Conservation (phyloP, 176 grass and related monocot species). For the Aegilops bicornis region DNA sequence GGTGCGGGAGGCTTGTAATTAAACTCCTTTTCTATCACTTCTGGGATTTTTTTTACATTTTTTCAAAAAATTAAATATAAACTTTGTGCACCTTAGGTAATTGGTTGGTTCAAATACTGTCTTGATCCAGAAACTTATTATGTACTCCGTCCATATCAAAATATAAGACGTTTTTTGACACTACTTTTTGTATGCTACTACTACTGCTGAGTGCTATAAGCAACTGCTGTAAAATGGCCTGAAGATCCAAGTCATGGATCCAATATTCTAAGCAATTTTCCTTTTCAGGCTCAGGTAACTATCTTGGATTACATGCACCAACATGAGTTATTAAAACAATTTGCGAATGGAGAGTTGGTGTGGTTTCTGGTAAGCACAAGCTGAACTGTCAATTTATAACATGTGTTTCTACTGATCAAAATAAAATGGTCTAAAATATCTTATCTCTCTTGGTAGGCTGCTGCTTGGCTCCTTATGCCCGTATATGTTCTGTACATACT, state of each 20-base stretch:
- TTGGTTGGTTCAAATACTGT: slow-evolving; percentile 5
- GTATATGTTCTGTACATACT: slow-evolving; percentile 62
- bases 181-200: not conserved
- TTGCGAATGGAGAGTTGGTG: slow-evolving; percentile 75
- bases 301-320: slow-evolving; percentile 66
- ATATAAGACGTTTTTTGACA: too few species aligned
- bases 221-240: not conserved
- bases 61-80: not conserved
- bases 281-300: slow-evolving; percentile 71
- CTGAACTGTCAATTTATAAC: slow-evolving; percentile 32
- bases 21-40: not conserved
- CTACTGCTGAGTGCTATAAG: not conserved
- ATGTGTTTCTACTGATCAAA: slow-evolving; percentile 20
- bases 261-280: slow-evolving; percentile 14
- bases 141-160: not conserved
- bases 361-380: slow-evolving; percentile 77
- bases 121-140: not conserved
- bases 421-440: slow-evolving; percentile 15
- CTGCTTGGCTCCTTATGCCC: slow-evolving; percentile 62
- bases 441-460: slow-evolving; percentile 56
- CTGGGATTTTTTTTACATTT: not conserved
- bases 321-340: slow-evolving; percentile 71
- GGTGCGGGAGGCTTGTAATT: not conserved
- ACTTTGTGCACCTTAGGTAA: slow-evolving; percentile 8
- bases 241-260: not conserved